Conservation (phyloP, 495 filamentous ascomycete genomes). For the Talaromyces nanjingensis region DNA sequence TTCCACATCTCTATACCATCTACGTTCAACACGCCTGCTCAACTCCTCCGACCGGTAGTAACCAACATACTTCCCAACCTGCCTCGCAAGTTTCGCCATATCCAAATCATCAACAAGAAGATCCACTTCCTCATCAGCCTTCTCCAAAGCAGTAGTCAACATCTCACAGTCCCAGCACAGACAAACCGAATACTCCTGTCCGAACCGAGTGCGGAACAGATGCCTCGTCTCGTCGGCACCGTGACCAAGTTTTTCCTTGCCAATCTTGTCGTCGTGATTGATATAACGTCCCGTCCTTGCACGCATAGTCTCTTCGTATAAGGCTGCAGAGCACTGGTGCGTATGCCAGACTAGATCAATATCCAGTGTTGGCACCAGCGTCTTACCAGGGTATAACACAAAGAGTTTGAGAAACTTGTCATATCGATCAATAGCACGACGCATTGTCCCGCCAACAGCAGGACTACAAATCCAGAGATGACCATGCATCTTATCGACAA, state of each 20-base stretch:
- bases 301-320: constrained; percentile 11
- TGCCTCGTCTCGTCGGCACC: constrained; percentile 11
- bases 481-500: constrained; percentile 21
- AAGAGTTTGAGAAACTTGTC: constrained; percentile 24
- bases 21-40: neutral
- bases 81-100: neutral
- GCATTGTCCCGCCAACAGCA: constrained; percentile 18
- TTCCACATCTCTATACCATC: neutral
- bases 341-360: constrained; percentile 32
- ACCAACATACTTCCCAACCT: neutral
- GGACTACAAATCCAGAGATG: constrained; percentile 26
- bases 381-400: constrained; percentile 10
- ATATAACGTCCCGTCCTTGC: constrained; percentile 12
- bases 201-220: constrained; percentile 15
- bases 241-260: constrained; percentile 1
- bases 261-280: constrained; percentile 17
- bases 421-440: constrained; percentile 18
- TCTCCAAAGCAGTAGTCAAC: neutral
- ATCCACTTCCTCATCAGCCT: neutral
- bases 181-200: constrained; percentile 6
- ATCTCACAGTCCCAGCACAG: constrained; percentile 11
- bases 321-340: constrained; percentile 34
- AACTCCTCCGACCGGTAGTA: neutral
- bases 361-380: constrained; percentile 21
- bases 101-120: neutral